These are phyloP conservation scores for Panaeolus cyanescens DNA, from an alignment of 768 basidiomycete species.

Conservation along the genomic window DNA sequence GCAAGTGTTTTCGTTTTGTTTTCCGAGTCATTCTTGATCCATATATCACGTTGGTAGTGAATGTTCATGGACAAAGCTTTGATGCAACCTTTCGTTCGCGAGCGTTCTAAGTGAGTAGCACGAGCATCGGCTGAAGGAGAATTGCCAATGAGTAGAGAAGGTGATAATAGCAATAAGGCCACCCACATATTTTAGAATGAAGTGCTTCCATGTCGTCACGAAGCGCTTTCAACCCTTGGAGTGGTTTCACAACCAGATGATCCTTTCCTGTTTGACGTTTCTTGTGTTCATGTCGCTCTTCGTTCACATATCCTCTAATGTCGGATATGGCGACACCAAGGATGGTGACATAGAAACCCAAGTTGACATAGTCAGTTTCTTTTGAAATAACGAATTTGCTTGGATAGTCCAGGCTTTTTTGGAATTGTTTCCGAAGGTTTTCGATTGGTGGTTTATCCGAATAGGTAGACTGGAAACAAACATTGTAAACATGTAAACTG, in stretches of 20 bases:
- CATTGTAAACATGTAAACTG: background rate
- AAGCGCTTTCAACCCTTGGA: conserved; percentile 52
- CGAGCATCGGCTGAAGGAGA: conserved; percentile 61
- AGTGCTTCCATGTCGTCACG: conserved; percentile 48
- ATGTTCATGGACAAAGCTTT: conserved; percentile 67
- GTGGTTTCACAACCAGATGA: conserved; percentile 26
- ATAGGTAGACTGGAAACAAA: conserved; percentile 26
- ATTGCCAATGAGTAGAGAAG: background rate
- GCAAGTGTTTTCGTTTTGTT: conserved; percentile 17
- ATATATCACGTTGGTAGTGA: conserved; percentile 53
- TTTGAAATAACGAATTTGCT: conserved; percentile 56
- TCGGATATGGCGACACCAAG: conserved; percentile 62
- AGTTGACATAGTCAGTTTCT: conserved; percentile 61
- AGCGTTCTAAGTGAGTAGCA: conserved; percentile 75
- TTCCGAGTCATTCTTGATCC: conserved; percentile 17
- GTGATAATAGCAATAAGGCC: background rate
- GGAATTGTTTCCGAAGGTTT: conserved; percentile 52
- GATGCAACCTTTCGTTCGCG: conserved; percentile 68
- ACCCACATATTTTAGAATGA: conserved; percentile 65
- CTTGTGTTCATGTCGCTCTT: conserved; percentile 37
- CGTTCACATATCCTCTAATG: conserved; percentile 54
- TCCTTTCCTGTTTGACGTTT: conserved; percentile 7
- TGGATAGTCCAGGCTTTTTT: conserved; percentile 27
- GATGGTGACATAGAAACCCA: conserved; percentile 56
- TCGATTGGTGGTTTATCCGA: conserved; percentile 50